Evolutionary conservation across 2,329 filamentous ascomycete species (phyloP).

Genomic region (Onygenales sp.): DNA sequence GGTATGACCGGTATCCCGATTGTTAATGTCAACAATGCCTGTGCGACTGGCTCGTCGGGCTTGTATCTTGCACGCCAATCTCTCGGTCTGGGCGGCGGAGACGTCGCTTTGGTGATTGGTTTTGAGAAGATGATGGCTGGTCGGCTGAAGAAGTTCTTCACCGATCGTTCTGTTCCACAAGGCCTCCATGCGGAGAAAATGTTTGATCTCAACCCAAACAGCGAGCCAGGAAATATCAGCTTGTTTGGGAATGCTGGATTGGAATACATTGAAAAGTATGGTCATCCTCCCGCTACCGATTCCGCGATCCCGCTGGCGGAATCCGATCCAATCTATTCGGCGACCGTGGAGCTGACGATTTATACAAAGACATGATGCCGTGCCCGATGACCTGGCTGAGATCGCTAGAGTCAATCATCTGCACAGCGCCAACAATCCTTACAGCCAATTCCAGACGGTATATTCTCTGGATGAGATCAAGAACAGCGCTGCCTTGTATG

Average conservation of each 20-base stretch:
- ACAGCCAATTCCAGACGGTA: slow-evolving; percentile 13
- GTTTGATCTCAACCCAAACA: slow-evolving; percentile 11
- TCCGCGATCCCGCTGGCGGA: too few species aligned
- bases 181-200: slow-evolving; percentile 8
- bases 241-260: slow-evolving; percentile 14
- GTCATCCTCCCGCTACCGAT: not conserved
- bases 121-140: slow-evolving; percentile 19
- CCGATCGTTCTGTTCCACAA: slow-evolving; percentile 11
- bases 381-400: slow-evolving; percentile 12
- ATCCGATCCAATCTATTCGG: too few species aligned
- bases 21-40: slow-evolving; percentile 18
- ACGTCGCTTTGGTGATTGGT: slow-evolving; percentile 17
- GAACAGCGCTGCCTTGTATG: slow-evolving; percentile 8
- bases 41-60: slow-evolving; percentile 15
- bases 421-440: slow-evolving; percentile 13
- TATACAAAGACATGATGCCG: slow-evolving; percentile 12
- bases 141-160: slow-evolving; percentile 9
- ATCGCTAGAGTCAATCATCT: slow-evolving; percentile 14
- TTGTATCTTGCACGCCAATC: slow-evolving; percentile 14
- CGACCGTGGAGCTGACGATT: too few species aligned
- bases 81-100: slow-evolving; percentile 11
- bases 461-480: slow-evolving; percentile 14
- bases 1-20: slow-evolving; percentile 18
- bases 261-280: slow-evolving; percentile 17
- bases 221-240: slow-evolving; percentile 12